A percentile compares a stretch with the other conserved stretches of the same genome.
These are phyloP conservation scores for Colletotrichum echinochloae DNA, from an alignment of 2,329 filamentous ascomycete genomes.

Conservation along the genomic window DNA sequence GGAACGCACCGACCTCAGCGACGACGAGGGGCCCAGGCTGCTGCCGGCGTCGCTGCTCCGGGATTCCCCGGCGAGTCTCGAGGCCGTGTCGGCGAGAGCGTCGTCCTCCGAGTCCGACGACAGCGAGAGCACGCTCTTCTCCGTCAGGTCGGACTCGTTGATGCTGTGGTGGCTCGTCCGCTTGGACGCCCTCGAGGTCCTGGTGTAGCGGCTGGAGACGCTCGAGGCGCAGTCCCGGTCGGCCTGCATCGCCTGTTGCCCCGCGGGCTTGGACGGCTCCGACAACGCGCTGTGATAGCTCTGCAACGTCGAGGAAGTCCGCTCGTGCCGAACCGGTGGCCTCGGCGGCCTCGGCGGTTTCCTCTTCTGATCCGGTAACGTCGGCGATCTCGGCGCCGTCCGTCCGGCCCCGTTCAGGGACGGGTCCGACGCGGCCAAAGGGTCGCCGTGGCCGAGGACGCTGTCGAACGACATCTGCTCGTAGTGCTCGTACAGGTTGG, in stretches of 20 bases:
- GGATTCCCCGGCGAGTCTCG: slow-evolving; percentile 44
- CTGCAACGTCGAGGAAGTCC: not conserved
- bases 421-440: slow-evolving; percentile 25
- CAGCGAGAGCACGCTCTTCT: slow-evolving; percentile 67
- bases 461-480: slow-evolving; percentile 66
- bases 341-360: slow-evolving; percentile 18
- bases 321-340: slow-evolving; percentile 20
- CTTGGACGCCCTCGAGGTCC: slow-evolving; percentile 65
- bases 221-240: slow-evolving; percentile 52
- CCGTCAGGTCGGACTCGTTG: slow-evolving; percentile 63
- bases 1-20: slow-evolving; percentile 31
- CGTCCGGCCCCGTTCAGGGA: slow-evolving; percentile 1
- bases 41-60: slow-evolving; percentile 36
- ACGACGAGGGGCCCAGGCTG: slow-evolving; percentile 30
- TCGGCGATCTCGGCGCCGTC: slow-evolving; percentile 33
- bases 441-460: slow-evolving; percentile 46
- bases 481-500: slow-evolving; percentile 69
- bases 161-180: slow-evolving; percentile 61
- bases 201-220: slow-evolving; percentile 66
- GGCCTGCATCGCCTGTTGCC: slow-evolving; percentile 35
- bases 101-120: slow-evolving; percentile 70
- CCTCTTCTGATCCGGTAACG: slow-evolving; percentile 14
- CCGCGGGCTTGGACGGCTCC: not conserved
- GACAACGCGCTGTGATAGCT: not conserved
- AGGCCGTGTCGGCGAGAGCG: slow-evolving; percentile 49